These are phyloP conservation scores for Phytopythium oedochilum DNA, from an alignment of 352 stramenopile genomes.

Conservation along the genomic window DNA sequence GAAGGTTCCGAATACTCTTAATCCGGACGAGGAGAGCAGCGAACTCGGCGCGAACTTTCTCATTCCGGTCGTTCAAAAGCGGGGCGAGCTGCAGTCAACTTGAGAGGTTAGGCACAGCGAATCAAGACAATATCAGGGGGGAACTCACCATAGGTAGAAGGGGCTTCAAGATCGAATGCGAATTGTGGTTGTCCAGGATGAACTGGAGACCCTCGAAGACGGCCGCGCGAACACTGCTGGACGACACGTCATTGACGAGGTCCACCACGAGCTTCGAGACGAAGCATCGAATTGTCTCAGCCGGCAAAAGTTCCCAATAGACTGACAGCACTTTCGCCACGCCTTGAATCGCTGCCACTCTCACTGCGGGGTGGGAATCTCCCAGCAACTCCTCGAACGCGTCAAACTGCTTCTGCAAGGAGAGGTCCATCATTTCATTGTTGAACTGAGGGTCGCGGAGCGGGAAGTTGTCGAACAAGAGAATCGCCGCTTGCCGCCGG, in stretches of 20 bases:
- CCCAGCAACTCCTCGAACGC: constrained; percentile 70
- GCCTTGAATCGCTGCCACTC: constrained; percentile 77
- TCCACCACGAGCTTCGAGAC: constrained; percentile 79
- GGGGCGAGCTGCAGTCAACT: constrained; percentile 44
- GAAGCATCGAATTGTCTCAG: constrained; percentile 78
- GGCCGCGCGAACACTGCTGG: constrained; percentile 68
- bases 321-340: constrained; percentile 78
- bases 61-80: constrained; percentile 81
- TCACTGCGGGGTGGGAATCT: constrained; percentile 69
- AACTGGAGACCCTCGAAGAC: constrained; percentile 84
- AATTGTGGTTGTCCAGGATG: constrained; percentile 86
- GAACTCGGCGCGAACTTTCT: constrained; percentile 79
- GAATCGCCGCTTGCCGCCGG: constrained; percentile 69
- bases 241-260: constrained; percentile 76
- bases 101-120: background rate
- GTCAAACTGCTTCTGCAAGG: constrained; percentile 83
- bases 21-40: constrained; percentile 72
- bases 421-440: constrained; percentile 67
- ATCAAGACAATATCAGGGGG: too few relatives aligned
- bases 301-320: constrained; percentile 82
- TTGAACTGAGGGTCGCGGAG: constrained; percentile 73
- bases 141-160: constrained; percentile 72
- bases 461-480: constrained; percentile 85
- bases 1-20: constrained; percentile 84
- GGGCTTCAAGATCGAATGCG: constrained; percentile 78